Evolutionary conservation across 176 grass and related monocot genomes (phyloP).

Genomic region (Eragrostis nindensis): DNA sequence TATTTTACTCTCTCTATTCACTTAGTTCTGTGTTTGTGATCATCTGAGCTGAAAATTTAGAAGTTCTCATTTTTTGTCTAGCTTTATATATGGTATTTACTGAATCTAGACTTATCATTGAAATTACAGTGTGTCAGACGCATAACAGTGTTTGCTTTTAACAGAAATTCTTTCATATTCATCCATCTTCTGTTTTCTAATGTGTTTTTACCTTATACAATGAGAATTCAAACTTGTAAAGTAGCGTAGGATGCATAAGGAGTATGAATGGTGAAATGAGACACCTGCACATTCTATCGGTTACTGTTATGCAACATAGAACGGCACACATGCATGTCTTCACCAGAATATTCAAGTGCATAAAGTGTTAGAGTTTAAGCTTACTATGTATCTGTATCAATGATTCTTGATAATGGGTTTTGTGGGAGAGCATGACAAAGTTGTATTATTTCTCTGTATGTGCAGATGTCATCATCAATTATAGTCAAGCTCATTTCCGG

Average conservation of each 20-base stretch:
- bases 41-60: constrained; percentile 12
- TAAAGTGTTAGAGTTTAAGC: constrained; percentile 22
- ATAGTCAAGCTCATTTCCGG: constrained; percentile 61
- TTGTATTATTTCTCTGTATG: constrained; percentile 24
- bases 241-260: too few relatives aligned
- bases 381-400: background rate
- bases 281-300: background rate
- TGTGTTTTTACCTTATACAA: constrained; percentile 6
- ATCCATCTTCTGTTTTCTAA: constrained; percentile 14
- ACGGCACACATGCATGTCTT: background rate
- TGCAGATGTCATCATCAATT: constrained; percentile 64
- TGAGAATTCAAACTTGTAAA: background rate
- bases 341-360: constrained; percentile 22
- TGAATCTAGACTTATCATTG: constrained; percentile 4
- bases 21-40: background rate
- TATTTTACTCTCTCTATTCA: background rate
- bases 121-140: background rate
- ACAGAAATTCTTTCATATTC: background rate
- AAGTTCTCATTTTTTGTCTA: constrained; percentile 2
- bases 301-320: too few relatives aligned
- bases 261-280: constrained; percentile 7
- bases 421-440: constrained; percentile 12
- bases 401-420: background rate
- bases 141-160: background rate
- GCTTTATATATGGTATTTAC: background rate